phyloP scores from a whole-genome alignment of 768 basidiomycete genomes.

The Boletus sp. region DNA sequence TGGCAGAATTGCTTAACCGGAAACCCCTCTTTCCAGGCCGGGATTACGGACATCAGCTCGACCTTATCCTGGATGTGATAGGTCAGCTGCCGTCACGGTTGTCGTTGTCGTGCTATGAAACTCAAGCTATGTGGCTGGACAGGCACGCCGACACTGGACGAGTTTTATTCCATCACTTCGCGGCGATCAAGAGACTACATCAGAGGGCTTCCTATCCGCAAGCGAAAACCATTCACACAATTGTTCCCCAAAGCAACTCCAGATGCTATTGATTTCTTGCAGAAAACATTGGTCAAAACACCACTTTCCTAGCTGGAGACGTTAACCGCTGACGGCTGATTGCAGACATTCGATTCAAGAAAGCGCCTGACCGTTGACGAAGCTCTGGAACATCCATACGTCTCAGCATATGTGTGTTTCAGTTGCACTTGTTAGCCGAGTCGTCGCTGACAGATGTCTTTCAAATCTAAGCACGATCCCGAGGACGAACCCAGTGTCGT shows the following conservation, averaged over 20 bases:
- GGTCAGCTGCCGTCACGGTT: conserved; percentile 36
- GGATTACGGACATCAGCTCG: conserved; percentile 84
- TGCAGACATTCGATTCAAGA: conserved; percentile 82
- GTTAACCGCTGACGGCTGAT: background rate
- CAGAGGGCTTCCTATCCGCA: conserved; percentile 80
- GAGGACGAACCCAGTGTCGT: conserved; percentile 86
- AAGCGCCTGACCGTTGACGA: conserved; percentile 82
- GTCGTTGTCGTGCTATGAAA: conserved; percentile 15
- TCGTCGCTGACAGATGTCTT: conserved; percentile 1
- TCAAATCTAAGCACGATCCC: conserved; percentile 68
- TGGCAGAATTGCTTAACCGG: conserved; percentile 79
- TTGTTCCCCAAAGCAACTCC: conserved; percentile 77
- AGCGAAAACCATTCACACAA: conserved; percentile 63
- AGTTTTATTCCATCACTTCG: conserved; percentile 88
- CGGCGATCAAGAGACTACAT: conserved; percentile 85
- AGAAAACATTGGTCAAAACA: conserved; percentile 59
- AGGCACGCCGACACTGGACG: conserved; percentile 85
- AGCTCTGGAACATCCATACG: conserved; percentile 80
- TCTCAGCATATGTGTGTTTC: conserved; percentile 64
- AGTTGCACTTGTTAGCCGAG: background rate
- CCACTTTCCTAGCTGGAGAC: conserved; percentile 27
- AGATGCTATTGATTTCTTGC: conserved; percentile 70
- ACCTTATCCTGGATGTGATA: conserved; percentile 85
- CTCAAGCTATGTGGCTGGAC: conserved; percentile 19
- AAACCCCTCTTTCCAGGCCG: conserved; percentile 87